These are phyloP conservation scores for Carex sylvatica DNA, from an alignment of 202 grass and related monocot genomes.

Conservation along the genomic window DNA sequence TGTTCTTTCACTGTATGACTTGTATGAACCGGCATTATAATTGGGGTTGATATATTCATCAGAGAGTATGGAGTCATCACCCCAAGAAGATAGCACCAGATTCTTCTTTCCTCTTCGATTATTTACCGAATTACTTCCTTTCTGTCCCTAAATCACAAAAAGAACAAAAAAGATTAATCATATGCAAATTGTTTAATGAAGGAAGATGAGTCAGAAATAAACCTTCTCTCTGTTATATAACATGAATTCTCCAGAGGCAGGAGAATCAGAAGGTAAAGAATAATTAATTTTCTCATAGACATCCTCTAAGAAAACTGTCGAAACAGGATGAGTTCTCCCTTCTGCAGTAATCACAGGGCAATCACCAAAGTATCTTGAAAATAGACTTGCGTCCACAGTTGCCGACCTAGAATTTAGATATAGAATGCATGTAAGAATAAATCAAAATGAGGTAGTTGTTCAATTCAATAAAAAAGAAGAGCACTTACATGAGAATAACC, in stretches of 20 bases:
- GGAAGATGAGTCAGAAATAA: background rate
- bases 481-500: slow-evolving; percentile 94
- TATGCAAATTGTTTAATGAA: background rate
- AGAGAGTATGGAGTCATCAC: slow-evolving; percentile 80
- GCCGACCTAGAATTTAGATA: slow-evolving; percentile 68
- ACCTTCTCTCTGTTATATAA: slow-evolving; percentile 69
- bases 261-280: slow-evolving; percentile 82
- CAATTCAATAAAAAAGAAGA: slow-evolving; percentile 3
- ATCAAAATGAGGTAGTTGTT: slow-evolving; percentile 3
- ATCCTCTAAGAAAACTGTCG: slow-evolving; percentile 86
- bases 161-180: slow-evolving; percentile 17
- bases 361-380: slow-evolving; percentile 77
- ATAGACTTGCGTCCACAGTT: slow-evolving; percentile 87
- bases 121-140: slow-evolving; percentile 69
- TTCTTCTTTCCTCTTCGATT: slow-evolving; percentile 91
- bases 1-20: slow-evolving; percentile 77
- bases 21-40: slow-evolving; percentile 61
- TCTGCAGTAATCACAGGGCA: slow-evolving; percentile 94
- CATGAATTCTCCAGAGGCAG: slow-evolving; percentile 65
- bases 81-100: slow-evolving; percentile 93
- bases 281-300: slow-evolving; percentile 90
- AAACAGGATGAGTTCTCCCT: slow-evolving; percentile 97
- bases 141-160: slow-evolving; percentile 54
- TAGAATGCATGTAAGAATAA: slow-evolving; percentile 10
- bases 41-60: slow-evolving; percentile 94